These are phyloP conservation scores for Clausena lansium DNA, from an alignment of 345 rosid species.

Conservation along the genomic window DNA sequence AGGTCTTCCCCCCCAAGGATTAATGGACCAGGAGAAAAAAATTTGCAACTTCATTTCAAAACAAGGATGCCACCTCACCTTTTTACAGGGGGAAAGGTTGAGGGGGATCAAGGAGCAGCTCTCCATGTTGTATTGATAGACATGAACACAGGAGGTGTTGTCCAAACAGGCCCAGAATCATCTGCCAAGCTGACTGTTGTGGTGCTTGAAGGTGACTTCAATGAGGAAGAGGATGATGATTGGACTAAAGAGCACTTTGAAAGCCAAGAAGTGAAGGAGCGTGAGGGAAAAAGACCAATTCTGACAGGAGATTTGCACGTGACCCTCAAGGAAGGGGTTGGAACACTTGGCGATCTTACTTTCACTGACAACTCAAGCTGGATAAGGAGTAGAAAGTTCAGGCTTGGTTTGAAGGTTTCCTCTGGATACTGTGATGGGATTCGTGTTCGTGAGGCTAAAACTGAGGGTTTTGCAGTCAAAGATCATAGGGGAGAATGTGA, in stretches of 20 bases:
- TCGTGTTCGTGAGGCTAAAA: slow-evolving; percentile 78
- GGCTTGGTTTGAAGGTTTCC: slow-evolving; percentile 74
- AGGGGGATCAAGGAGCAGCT: slow-evolving; percentile 84
- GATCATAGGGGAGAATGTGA: slow-evolving; percentile 96
- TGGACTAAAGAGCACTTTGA: slow-evolving; percentile 79
- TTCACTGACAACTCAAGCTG: slow-evolving; percentile 96
- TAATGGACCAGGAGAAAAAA: slow-evolving; percentile 59
- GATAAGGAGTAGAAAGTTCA: slow-evolving; percentile 95
- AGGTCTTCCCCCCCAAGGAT: slow-evolving; percentile 63
- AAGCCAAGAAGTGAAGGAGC: slow-evolving; percentile 71
- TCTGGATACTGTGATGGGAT: slow-evolving; percentile 51
- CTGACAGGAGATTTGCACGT: slow-evolving; percentile 82
- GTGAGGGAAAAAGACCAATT: slow-evolving; percentile 87
- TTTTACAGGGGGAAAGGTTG: slow-evolving; percentile 90
- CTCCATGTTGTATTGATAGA: slow-evolving; percentile 78
- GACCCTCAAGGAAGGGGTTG: slow-evolving; percentile 76
- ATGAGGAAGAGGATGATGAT: slow-evolving; percentile 58
- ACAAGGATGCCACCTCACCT: slow-evolving; percentile 91
- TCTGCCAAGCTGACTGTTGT: slow-evolving; percentile 64
- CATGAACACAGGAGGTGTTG: slow-evolving; percentile 50
- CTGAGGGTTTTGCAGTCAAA: slow-evolving; percentile 89
- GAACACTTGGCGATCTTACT: slow-evolving; percentile 79
- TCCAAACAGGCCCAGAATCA: slow-evolving; percentile 68
- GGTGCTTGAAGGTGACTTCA: slow-evolving; percentile 88
- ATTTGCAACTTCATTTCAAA: slow-evolving; percentile 69